phyloP scores from a whole-genome alignment of 2,329 filamentous ascomycete genomes.

The Hawksworthiomyces lignivorus region DNA sequence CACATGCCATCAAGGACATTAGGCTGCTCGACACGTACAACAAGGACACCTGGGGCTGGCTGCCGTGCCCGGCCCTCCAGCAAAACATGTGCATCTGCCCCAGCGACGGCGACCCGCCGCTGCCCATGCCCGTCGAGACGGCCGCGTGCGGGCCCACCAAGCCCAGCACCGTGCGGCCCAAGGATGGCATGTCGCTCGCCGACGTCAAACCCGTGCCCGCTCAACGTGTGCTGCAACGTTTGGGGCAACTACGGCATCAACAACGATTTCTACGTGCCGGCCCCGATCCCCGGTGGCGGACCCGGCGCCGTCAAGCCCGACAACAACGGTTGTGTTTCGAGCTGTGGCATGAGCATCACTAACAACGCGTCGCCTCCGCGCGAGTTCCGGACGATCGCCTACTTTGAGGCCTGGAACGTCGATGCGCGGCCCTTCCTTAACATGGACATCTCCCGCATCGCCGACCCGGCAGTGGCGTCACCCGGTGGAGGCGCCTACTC shows the following conservation, averaged over 20 bases:
- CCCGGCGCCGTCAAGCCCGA: neutral
- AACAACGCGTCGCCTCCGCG: conserved; percentile 4
- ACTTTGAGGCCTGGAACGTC: conserved; percentile 29
- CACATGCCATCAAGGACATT: conserved; percentile 4
- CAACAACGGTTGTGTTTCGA: conserved; percentile 17
- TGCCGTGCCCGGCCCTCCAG: neutral
- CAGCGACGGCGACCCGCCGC: no score
- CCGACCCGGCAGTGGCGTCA: no score
- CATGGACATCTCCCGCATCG: conserved; percentile 15
- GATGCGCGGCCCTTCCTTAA: conserved; percentile 22
- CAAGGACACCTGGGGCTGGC: conserved; percentile 2
- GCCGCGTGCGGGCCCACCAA: no score
- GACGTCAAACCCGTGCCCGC: conserved; percentile 22
- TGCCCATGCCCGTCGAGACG: no score
- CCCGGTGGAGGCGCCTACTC: no score
- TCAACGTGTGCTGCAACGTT: conserved; percentile 25
- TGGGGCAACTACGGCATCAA: conserved; percentile 39
- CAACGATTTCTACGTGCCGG: conserved; percentile 31
- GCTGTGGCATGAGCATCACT: conserved; percentile 29
- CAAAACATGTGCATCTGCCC: conserved; percentile 3
- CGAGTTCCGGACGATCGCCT: conserved; percentile 19
- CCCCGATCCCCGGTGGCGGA: neutral
- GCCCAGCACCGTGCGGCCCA: conserved; percentile 16
- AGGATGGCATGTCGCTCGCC: conserved; percentile 7
- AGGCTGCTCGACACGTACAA: conserved; percentile 1